Conservation (phyloP, 1,284 basidiomycete species). For the Microstroma glucosiphilum region DNA sequence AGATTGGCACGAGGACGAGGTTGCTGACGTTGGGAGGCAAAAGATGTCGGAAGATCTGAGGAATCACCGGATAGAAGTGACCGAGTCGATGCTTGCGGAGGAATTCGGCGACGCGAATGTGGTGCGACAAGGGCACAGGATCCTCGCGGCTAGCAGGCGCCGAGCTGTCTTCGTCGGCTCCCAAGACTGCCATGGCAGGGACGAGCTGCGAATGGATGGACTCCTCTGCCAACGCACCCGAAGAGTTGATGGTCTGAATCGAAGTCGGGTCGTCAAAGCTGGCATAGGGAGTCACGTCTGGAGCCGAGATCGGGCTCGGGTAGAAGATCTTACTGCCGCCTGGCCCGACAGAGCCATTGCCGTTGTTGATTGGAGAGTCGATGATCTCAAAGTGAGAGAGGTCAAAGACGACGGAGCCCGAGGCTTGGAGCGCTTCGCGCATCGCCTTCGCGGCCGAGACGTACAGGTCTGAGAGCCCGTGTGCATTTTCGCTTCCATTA, state of each 20-base stretch:
- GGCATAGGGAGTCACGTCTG: constrained; percentile 14
- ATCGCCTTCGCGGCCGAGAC: constrained; percentile 79
- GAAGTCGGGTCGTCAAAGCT: constrained; percentile 30
- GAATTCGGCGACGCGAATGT: constrained; percentile 42
- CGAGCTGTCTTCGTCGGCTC: constrained; percentile 28
- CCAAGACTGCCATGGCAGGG: constrained; percentile 41
- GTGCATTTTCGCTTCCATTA: constrained; percentile 3
- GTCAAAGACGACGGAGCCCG: constrained; percentile 84
- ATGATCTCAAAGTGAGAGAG: constrained; percentile 82
- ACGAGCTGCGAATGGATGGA: constrained; percentile 21
- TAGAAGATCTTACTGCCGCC: constrained; percentile 39
- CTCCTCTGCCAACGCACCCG: constrained; percentile 15
- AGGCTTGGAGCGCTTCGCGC: constrained; percentile 79
- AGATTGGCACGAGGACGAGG: constrained; percentile 64
- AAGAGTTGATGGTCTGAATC: constrained; percentile 23
- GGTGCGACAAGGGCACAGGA: constrained; percentile 36
- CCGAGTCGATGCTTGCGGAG: constrained; percentile 32
- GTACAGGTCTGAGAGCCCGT: constrained; percentile 74
- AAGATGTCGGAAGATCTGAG: constrained; percentile 37
- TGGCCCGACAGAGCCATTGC: constrained; percentile 20
- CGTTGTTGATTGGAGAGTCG: constrained; percentile 61
- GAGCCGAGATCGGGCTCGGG: constrained; percentile 25
- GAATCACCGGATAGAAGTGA: constrained; percentile 35
- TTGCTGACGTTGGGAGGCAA: constrained; percentile 31
- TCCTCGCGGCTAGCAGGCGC: constrained; percentile 25